These are phyloP conservation scores for Babesia divergens DNA, from an alignment of 169 alveolate species.

Conservation along the genomic window DNA sequence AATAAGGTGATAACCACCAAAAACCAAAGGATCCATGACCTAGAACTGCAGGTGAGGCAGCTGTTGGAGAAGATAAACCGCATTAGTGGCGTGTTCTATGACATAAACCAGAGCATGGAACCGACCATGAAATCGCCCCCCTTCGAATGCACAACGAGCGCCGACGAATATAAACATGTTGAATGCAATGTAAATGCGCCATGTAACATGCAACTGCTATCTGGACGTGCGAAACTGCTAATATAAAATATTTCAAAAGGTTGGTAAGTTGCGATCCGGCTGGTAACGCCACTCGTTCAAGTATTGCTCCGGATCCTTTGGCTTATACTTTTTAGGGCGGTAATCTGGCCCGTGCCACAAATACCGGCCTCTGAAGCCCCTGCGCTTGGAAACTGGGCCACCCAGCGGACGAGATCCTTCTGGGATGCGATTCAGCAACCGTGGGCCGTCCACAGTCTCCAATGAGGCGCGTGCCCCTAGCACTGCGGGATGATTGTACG, in stretches of 20 bases:
- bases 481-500: slow-evolving; percentile 17
- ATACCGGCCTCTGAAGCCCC: slow-evolving; percentile 61
- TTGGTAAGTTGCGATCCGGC: slow-evolving; percentile 41
- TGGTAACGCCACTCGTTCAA: slow-evolving; percentile 56
- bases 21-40: slow-evolving; percentile 28
- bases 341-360: slow-evolving; percentile 63
- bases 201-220: slow-evolving; percentile 37
- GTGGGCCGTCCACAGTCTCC: slow-evolving; percentile 35
- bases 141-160: neutral
- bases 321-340: slow-evolving; percentile 58
- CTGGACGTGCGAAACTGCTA: slow-evolving; percentile 34
- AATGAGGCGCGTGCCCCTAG: slow-evolving; percentile 30
- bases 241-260: slow-evolving; percentile 1
- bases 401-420: slow-evolving; percentile 39
- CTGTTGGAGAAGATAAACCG: slow-evolving; percentile 26
- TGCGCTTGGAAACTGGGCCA: slow-evolving; percentile 44
- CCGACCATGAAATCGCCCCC: neutral
- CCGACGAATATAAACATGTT: neutral
- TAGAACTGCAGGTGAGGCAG: slow-evolving; percentile 11
- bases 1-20: slow-evolving; percentile 37
- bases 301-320: slow-evolving; percentile 43
- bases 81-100: slow-evolving; percentile 35
- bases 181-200: slow-evolving; percentile 54
- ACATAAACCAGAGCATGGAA: neutral
- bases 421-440: slow-evolving; percentile 33